Evolutionary conservation across 225 moss, liverwort and hornwort genomes (phyloP).

Genomic region (Polytrichum commune): DNA sequence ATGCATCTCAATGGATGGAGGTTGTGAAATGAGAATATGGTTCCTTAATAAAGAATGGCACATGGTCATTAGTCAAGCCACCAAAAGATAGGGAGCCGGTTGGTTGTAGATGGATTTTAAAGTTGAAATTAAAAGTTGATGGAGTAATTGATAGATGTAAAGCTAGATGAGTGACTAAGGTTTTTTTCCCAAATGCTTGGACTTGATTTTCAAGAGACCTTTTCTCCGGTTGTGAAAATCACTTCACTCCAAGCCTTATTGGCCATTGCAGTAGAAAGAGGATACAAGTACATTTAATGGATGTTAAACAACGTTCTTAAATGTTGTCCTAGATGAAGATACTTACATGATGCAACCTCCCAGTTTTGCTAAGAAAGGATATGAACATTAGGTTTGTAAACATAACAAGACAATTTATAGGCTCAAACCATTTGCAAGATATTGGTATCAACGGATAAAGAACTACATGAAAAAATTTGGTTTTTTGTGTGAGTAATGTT

Average conservation of each 20-base stretch:
- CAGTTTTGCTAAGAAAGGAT: too few relatives aligned
- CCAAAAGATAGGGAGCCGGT: not conserved
- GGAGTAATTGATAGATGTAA: not conserved
- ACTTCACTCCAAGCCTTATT: not conserved
- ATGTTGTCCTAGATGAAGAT: too few relatives aligned
- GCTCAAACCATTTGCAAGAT: too few relatives aligned
- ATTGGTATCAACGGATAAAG: too few relatives aligned
- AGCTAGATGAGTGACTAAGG: not conserved
- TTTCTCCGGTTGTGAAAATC: not conserved
- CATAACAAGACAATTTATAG: too few relatives aligned
- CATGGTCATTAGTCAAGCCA: not conserved
- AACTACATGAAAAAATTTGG: too few relatives aligned
- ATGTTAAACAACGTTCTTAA: not conserved
- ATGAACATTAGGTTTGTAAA: too few relatives aligned
- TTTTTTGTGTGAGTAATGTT: too few relatives aligned
- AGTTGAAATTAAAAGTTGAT: not conserved
- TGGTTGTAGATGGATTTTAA: not conserved
- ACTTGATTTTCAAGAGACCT: not conserved
- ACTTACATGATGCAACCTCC: too few relatives aligned
- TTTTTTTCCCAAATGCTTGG: not conserved
- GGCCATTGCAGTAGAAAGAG: not conserved
- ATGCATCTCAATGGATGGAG: too few relatives aligned
- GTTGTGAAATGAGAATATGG: too few relatives aligned
- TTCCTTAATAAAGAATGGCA: not conserved
- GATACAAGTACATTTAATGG: not conserved